Evolutionary conservation across 805 yeast genomes (phyloP), one percentile per base, ranked within the genome.

Genomic region (Ogataea paradorogensis): DNA sequence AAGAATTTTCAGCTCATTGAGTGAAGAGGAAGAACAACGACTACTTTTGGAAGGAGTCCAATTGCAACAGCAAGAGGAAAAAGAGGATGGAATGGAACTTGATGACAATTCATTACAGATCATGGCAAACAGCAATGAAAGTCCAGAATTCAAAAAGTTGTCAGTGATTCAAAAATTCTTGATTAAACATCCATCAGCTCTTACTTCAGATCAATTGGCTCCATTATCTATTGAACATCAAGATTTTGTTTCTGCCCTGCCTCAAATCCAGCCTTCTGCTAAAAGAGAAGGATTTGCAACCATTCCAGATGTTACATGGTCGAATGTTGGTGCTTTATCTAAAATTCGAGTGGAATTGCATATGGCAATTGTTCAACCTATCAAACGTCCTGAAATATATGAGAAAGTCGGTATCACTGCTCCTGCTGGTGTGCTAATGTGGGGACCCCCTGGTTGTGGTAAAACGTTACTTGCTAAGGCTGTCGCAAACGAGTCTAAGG

Each of bases 371-470:
- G 99, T 93, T 1, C 97, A 91, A 60, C 99, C 99, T 1, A 90
- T 93, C 51, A 82, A 83, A 55, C 77, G 86, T 48, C 99, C 99
- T 1, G 97, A 91, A 47, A 66, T 91, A 15, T 93, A 85, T 58
- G 81, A 79, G 47, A 79, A 81, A 43, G 97, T 90, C 9, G 99
- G 99, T 62, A 90, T 93, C 30, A 79, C 88, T 39, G 96, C 97
- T 0, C 98, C 98, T 2, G 89, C 96, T 0, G 99, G 99, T 42
- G 99, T 93, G 1, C 66, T 93, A 18, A 75, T 93, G 71, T 93
- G 99, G 99, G 99, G 99, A 0, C 99, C 99, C 1, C 99, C 99
- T 3, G 99, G 99, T 26, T 93, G 98, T 67, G 99, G 99, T 73
- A 93, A 93, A 59, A 93, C 99, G 0, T 70, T 93, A 35, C 69